These are phyloP conservation scores for Astrothelium macrocarpum DNA, from an alignment of 495 filamentous ascomycete species.

Conservation along the genomic window DNA sequence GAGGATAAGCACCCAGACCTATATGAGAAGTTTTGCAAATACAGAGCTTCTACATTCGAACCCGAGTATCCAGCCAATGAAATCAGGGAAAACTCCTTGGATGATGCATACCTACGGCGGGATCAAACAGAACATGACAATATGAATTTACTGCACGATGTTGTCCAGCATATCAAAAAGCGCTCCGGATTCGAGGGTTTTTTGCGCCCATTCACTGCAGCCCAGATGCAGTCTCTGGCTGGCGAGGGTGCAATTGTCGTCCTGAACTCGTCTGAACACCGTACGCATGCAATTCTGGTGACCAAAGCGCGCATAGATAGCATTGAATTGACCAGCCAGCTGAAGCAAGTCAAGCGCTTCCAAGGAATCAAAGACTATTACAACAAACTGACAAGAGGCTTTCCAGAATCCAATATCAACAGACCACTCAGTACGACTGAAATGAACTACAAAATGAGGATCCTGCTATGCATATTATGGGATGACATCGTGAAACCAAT, in stretches of 20 bases:
- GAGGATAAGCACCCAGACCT: not conserved
- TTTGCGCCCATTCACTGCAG: not conserved
- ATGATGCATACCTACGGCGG: not conserved
- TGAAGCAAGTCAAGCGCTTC: not conserved
- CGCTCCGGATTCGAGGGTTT: slow-evolving; percentile 6
- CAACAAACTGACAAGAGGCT: not conserved
- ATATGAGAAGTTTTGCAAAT: not conserved
- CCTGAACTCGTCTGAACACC: not conserved
- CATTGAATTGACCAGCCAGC: not conserved
- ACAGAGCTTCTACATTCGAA: not conserved
- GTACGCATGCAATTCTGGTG: slow-evolving; percentile 1
- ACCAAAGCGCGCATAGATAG: not conserved
- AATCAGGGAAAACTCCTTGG: not conserved
- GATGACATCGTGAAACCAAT: not conserved
- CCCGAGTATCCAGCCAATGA: not conserved
- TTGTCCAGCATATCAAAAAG: not conserved
- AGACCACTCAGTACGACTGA: not conserved
- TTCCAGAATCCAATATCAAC: not conserved
- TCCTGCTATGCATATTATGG: not conserved
- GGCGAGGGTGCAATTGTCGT: not conserved
- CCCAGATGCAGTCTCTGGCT: not conserved
- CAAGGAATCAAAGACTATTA: not conserved
- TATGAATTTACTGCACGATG: not conserved
- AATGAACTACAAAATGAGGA: not conserved
- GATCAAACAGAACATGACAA: not conserved